Evolutionary conservation across 2,329 filamentous ascomycete species (phyloP).

Genomic region (Monosporascus ibericus): DNA sequence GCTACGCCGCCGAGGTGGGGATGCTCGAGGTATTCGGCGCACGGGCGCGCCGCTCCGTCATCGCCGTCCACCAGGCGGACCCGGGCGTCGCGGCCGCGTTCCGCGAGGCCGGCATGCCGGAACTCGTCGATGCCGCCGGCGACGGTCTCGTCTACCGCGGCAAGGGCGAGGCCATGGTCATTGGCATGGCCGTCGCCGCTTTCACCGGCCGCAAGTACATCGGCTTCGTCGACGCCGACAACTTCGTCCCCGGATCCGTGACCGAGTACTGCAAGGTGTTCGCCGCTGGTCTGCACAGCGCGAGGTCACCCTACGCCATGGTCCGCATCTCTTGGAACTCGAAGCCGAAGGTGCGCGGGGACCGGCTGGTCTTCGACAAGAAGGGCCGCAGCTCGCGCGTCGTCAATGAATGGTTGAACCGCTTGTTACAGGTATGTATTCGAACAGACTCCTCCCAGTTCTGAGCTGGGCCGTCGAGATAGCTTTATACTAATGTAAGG

Average conservation of each 20-base stretch:
- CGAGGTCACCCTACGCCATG: constrained; percentile 17
- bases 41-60: constrained; percentile 10
- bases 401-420: constrained; percentile 26
- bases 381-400: constrained; percentile 25
- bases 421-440: constrained; percentile 2
- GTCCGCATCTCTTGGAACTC: constrained; percentile 27
- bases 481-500: background rate
- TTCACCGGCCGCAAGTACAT: constrained; percentile 18
- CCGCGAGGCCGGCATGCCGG: constrained; percentile 13
- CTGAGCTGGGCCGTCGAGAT: too few relatives aligned
- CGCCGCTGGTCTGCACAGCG: constrained; percentile 24
- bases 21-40: constrained; percentile 15
- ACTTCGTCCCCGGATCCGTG: constrained; percentile 22
- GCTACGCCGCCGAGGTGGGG: constrained; percentile 15
- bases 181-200: constrained; percentile 24
- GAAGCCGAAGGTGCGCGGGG: constrained; percentile 25
- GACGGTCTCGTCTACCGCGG: constrained; percentile 20
- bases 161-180: constrained; percentile 28
- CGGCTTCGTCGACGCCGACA: constrained; percentile 29
- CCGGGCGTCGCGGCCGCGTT: constrained; percentile 17
- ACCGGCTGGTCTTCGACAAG: constrained; percentile 16
- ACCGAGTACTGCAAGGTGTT: constrained; percentile 27
- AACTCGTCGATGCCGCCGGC: constrained; percentile 12
- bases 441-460: background rate
- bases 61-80: constrained; percentile 26